phyloP scores from a whole-genome alignment of 768 basidiomycete species.

The Lactarius quietus region DNA sequence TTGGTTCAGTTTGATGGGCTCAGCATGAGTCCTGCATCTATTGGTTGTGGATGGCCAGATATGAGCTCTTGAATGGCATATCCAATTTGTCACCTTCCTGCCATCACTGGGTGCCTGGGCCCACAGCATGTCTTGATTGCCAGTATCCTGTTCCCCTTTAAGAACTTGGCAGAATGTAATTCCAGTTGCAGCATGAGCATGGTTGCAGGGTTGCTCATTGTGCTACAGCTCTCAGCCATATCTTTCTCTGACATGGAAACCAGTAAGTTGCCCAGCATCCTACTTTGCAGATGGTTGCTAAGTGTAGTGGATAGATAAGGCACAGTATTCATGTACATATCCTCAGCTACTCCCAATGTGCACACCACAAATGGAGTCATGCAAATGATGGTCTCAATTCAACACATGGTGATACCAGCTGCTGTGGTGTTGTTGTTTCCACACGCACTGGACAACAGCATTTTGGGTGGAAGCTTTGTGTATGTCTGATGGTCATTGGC shows the following conservation, averaged over 20 bases:
- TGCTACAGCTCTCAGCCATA: slow-evolving; percentile 15
- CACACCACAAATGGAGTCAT: slow-evolving; percentile 60
- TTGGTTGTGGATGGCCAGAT: slow-evolving; percentile 37
- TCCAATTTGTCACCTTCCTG: slow-evolving; percentile 40
- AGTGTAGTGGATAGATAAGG: slow-evolving; percentile 38
- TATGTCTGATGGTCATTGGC: too few species aligned
- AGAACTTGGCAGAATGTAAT: slow-evolving; percentile 9
- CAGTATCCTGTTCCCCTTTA: slow-evolving; percentile 33
- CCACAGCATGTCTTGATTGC: slow-evolving; percentile 34
- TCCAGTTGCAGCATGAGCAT: not conserved
- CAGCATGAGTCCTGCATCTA: slow-evolving; percentile 35
- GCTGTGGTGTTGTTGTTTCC: slow-evolving; percentile 62
- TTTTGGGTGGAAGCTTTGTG: slow-evolving; percentile 43
- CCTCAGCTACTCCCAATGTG: slow-evolving; percentile 59
- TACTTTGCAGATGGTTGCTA: not conserved
- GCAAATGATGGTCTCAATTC: slow-evolving; percentile 38
- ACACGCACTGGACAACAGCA: slow-evolving; percentile 45
- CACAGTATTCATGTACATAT: slow-evolving; percentile 66
- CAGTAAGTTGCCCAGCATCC: slow-evolving; percentile 5
- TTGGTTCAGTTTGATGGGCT: slow-evolving; percentile 44
- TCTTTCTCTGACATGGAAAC: slow-evolving; percentile 15
- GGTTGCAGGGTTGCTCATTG: not conserved
- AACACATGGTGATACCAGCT: slow-evolving; percentile 50
- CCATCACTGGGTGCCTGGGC: slow-evolving; percentile 37
- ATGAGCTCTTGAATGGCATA: slow-evolving; percentile 37